Percentiles rank a stretch among this genome's conserved stretches.
Conservation (phyloP, 2,329 filamentous ascomycete species). For the Emmonsiellopsis sp. region DNA sequence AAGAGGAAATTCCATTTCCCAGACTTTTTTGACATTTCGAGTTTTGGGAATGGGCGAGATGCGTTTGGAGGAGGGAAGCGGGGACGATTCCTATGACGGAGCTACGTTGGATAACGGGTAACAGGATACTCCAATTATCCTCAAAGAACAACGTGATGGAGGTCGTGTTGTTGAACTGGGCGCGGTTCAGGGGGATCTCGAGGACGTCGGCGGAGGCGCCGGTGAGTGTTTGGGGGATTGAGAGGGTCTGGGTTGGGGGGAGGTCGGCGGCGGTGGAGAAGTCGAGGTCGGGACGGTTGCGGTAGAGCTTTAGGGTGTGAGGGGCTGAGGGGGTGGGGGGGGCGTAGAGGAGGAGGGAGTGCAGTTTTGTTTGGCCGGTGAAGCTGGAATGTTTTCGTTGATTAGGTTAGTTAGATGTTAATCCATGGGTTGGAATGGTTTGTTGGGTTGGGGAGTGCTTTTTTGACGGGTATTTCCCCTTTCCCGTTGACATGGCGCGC, state of each 20-base stretch:
- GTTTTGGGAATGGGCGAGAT: no score
- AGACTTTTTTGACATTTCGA: no score
- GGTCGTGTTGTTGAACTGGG: constrained; percentile 77
- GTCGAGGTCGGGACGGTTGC: constrained; percentile 81
- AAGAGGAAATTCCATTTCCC: no score
- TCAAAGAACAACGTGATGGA: constrained; percentile 78
- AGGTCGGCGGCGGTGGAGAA: constrained; percentile 66
- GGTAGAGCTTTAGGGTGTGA: constrained; percentile 72
- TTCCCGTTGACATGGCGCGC: constrained; percentile 15
- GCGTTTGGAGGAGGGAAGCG: no score
- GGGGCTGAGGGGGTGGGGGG: constrained; percentile 63
- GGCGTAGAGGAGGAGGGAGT: constrained; percentile 77
- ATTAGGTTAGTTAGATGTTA: no score
- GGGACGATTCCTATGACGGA: no score
- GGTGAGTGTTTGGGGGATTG: constrained; percentile 60
- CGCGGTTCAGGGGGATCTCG: constrained; percentile 80
- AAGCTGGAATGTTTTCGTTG: constrained; percentile 48
- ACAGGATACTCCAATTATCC: constrained; percentile 88
- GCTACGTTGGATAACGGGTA: no score
- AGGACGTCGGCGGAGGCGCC: constrained; percentile 55
- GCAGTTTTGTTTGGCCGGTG: constrained; percentile 85
- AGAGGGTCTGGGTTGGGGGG: constrained; percentile 62
- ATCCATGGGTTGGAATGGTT: no score
- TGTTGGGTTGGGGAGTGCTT: no score
- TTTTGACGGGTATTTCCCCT: background rate